Base-by-base conservation (phyloP, 2,329 filamentous ascomycete species). In the Colletotrichum brevisporum region DNA sequence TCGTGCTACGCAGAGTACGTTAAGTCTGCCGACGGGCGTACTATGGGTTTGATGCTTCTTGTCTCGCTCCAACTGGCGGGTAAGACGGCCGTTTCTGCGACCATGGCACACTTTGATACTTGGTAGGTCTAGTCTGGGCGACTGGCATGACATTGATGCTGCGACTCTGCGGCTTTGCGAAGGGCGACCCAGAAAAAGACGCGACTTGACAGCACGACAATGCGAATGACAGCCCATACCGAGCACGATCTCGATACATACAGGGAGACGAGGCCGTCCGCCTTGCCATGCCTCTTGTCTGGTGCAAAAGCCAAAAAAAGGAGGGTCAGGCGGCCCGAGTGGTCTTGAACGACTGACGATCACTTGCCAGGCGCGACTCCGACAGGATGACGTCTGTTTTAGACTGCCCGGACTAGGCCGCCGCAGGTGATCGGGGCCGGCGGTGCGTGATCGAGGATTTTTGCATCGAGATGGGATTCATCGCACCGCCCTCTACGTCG, bases 391-490 rank as follows among this genome's bases (percentile, higher is more conserved):
- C 62, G 66, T 69, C 50, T 66, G 62, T 60, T 66, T 58, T 55
- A 60, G 55, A 63, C 31, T 36, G 51, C 53, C 54, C 66, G 55
- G 24, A 69, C 61, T 69, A 66, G 55, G 51, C 55, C 50, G 55
- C 50, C 61, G 55, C 62, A 41, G 54, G 63, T 68, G 63, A 70
- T 70, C 63, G 67, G 67, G 56, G 36, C 48, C 50, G 56, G 51
- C 53, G 47, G 52, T 70, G 67, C 36, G 63, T 63, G 63, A 70
- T 70, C 67, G 67, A 63, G 26, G 56, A 56, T 66, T 66, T 55
- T 45, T 24, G 6, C 61, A 60, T 69, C 66, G 62, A 66, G 66
- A 66, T 69, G 31, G 48, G 57, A 48, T 48, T 67, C 63, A 12
- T 59, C 43, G 48, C 56, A 63, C 53, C 67, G 56, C 63, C 67